A percentile compares a stretch with the other conserved stretches of the same genome.
phyloP scores from a whole-genome alignment of 1,139 yeast species.

The Pichia sp. region DNA sequence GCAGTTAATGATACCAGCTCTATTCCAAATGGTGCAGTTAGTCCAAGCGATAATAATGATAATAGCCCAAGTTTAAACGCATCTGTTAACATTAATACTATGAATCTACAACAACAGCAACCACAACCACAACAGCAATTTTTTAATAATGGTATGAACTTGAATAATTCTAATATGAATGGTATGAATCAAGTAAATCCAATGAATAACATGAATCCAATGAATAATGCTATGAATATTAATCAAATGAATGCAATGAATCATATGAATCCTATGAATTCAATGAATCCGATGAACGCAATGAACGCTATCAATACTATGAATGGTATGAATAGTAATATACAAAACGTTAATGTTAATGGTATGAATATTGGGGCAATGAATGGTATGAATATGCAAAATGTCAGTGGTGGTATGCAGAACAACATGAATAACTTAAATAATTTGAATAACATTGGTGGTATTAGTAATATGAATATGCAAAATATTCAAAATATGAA shows the following conservation, averaged over 20 bases:
- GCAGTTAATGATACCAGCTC: neutral
- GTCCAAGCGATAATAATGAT: neutral
- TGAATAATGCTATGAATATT: conserved; percentile 4
- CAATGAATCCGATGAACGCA: conserved; percentile 4
- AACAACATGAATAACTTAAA: neutral
- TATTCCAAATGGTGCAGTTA: neutral
- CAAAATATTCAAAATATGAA: conserved; percentile 5
- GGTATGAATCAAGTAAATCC: conserved; percentile 3
- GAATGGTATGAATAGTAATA: conserved; percentile 2
- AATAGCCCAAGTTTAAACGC: neutral
- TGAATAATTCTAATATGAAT: conserved; percentile 1
- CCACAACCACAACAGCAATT: conserved; percentile 3
- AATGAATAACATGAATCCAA: conserved; percentile 2
- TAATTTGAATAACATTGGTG: neutral
- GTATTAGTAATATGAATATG: conserved; percentile 4
- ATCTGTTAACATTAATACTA: neutral
- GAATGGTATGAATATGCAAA: neutral
- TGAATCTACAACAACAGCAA: neutral
- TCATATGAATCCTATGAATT: conserved; percentile 4
- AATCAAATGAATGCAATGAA: conserved; percentile 3
- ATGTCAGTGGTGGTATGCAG: neutral
- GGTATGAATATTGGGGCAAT: neutral
- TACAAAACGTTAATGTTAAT: neutral
- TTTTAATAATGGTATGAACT: neutral
- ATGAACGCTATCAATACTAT: conserved; percentile 3